phyloP scores from a whole-genome alignment of 2,329 filamentous ascomycete genomes.

The Fusarium lyarnte region DNA sequence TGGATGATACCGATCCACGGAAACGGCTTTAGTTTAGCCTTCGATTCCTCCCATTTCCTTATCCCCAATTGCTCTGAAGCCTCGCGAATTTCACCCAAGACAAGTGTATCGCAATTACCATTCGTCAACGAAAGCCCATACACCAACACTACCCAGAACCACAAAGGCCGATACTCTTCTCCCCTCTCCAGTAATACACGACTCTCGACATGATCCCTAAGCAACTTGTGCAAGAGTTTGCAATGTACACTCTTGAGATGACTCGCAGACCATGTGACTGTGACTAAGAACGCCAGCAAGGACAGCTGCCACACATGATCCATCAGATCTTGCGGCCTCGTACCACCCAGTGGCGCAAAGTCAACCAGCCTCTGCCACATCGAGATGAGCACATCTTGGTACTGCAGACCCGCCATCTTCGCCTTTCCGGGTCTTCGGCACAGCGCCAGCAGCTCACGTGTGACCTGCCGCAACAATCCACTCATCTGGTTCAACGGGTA shows the following conservation, averaged over 20 bases:
- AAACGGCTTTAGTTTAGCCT: background rate
- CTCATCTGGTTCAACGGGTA: conserved; percentile 14
- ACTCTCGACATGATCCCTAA: background rate
- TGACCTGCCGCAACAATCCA: background rate
- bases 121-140: conserved; percentile 9
- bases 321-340: conserved; percentile 9
- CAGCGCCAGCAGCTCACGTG: conserved; percentile 11
- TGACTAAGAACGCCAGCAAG: conserved; percentile 17
- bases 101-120: background rate
- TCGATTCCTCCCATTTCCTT: conserved; percentile 14
- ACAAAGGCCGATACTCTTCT: conserved; percentile 7
- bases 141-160: conserved; percentile 30
- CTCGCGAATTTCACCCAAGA: background rate
- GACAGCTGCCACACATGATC: conserved; percentile 27
- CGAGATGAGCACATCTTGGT: conserved; percentile 28
- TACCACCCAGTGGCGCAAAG: conserved; percentile 11
- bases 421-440: conserved; percentile 7
- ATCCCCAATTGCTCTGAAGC: background rate
- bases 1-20: conserved; percentile 32
- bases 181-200: background rate
- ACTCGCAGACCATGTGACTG: conserved; percentile 12
- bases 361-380: conserved; percentile 23
- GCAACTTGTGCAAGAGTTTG: conserved; percentile 5
- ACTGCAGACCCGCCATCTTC: conserved; percentile 12
- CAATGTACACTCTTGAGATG: conserved; percentile 6